Evolutionary conservation across 345 rosid species (phyloP).

Genomic region (Pugionium cornutum): DNA sequence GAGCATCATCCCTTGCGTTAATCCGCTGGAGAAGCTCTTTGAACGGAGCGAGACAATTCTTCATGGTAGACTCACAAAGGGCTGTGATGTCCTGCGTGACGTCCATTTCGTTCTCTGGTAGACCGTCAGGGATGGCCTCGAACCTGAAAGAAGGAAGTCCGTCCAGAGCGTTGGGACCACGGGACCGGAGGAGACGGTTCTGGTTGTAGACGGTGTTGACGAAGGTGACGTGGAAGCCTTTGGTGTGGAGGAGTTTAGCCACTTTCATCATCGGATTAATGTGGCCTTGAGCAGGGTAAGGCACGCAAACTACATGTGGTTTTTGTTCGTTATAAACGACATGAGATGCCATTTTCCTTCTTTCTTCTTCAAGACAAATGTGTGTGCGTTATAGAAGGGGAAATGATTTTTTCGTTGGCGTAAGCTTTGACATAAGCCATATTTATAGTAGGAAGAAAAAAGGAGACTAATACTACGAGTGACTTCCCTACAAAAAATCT

Average conservation of each 20-base stretch:
- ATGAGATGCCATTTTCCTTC: conserved; percentile 30
- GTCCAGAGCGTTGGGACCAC: conserved; percentile 14
- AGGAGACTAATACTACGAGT: background rate
- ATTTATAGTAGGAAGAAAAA: background rate
- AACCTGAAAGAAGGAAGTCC: conserved; percentile 26
- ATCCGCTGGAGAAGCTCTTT: conserved; percentile 31
- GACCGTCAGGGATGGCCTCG: conserved; percentile 34
- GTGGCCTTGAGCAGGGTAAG: conserved; percentile 39
- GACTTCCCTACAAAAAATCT: no score
- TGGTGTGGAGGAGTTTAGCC: conserved; percentile 34
- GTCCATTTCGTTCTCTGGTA: conserved; percentile 26
- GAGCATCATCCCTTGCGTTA: conserved; percentile 15
- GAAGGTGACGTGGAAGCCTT: conserved; percentile 38
- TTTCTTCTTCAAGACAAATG: background rate
- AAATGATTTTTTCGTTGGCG: conserved; percentile 7
- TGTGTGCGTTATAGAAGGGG: background rate
- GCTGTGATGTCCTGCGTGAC: conserved; percentile 21
- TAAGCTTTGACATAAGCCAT: background rate
- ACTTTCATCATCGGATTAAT: conserved; percentile 36
- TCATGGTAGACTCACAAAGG: conserved; percentile 26
- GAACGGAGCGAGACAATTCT: conserved; percentile 27
- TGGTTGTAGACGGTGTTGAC: conserved; percentile 36
- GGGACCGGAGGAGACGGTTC: conserved; percentile 33
- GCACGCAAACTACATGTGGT: conserved; percentile 38
- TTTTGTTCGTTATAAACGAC: conserved; percentile 5